phyloP scores from a whole-genome alignment of 163 green algal species.

The Chlamydomonas reinhardtii region DNA sequence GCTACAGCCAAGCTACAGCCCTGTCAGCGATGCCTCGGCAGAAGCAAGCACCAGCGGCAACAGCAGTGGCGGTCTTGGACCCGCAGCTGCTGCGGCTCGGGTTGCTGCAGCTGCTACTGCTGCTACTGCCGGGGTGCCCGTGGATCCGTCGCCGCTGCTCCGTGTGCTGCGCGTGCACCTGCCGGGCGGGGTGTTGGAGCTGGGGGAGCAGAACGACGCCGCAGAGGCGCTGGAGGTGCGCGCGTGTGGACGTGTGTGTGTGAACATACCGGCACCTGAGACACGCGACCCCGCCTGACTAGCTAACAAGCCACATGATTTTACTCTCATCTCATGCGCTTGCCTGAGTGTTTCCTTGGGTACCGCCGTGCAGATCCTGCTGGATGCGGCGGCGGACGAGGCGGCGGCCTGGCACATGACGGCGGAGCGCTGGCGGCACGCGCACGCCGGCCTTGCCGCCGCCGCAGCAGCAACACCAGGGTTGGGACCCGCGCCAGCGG shows the following conservation, averaged over 20 bases:
- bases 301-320: no score
- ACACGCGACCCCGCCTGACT: no score
- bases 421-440: background rate
- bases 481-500: no score
- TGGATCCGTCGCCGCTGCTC: background rate
- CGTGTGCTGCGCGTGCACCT: background rate
- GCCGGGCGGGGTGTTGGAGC: background rate
- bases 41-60: background rate
- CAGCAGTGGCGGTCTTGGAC: background rate
- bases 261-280: no score
- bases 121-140: background rate
- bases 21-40: no score
- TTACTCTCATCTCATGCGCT: no score
- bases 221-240: constrained; percentile 20
- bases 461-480: background rate
- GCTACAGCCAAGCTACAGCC: constrained; percentile 26
- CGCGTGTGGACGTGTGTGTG: background rate
- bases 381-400: background rate
- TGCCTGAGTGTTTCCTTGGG: no score
- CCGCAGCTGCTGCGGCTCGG: background rate
- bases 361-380: background rate
- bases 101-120: background rate
- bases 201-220: constrained; percentile 17
- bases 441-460: background rate
- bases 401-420: background rate